Conservation (phyloP, 2,329 filamentous ascomycete genomes). For the Fusarium sp. region DNA sequence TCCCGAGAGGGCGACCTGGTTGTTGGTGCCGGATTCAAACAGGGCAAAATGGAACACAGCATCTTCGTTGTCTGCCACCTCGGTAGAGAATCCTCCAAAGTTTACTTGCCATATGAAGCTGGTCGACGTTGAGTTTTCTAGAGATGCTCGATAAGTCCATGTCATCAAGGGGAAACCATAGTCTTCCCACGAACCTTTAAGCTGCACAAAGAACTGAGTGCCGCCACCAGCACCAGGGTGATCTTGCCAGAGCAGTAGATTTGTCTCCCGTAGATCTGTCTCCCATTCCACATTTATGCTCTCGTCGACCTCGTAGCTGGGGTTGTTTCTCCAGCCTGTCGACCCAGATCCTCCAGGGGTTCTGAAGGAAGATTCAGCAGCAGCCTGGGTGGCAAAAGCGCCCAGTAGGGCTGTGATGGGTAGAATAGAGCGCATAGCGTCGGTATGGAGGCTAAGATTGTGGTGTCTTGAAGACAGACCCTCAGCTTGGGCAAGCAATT, state of each 20-base stretch:
- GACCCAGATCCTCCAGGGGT: conserved; percentile 33
- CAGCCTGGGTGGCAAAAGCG: conserved; percentile 5
- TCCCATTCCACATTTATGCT: conserved; percentile 41
- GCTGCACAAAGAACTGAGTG: conserved; percentile 11
- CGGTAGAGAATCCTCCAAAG: conserved; percentile 20
- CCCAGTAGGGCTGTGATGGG: conserved; percentile 13
- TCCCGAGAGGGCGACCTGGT: conserved; percentile 25
- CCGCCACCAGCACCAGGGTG: conserved; percentile 27
- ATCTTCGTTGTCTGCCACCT: conserved; percentile 16
- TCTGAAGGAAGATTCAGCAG: conserved; percentile 19
- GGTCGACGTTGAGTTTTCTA: conserved; percentile 35
- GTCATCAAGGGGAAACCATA: rapidly evolving
- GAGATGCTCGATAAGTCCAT: conserved; percentile 4
- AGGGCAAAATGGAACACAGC: conserved; percentile 36
- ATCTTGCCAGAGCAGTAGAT: conserved; percentile 38
- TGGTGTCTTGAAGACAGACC: background rate
- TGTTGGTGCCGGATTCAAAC: conserved; percentile 16
- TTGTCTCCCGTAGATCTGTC: conserved; percentile 30
- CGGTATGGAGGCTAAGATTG: background rate
- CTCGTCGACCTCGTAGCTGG: conserved; percentile 33
- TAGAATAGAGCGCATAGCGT: conserved; percentile 17
- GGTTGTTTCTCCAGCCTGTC: conserved; percentile 38
- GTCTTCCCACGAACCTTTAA: background rate
- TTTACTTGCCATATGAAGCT: conserved; percentile 36
- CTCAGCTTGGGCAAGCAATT: background rate